phyloP scores from a whole-genome alignment of 1,284 basidiomycete genomes.

The Rhodotorula sp. region DNA sequence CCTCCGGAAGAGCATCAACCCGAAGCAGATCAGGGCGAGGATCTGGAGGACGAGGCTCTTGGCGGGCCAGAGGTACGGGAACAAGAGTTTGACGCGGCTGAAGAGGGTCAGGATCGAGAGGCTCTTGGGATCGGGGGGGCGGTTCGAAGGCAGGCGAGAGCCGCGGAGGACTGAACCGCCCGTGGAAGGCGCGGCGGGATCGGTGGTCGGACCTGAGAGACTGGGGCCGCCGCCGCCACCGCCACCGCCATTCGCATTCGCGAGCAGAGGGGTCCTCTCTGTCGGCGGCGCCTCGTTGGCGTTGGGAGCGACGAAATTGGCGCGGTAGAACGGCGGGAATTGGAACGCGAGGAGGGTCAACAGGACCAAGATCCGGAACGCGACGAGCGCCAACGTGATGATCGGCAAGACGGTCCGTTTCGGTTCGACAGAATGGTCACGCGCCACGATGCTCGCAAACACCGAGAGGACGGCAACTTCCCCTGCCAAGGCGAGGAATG shows the following conservation, averaged over 20 bases:
- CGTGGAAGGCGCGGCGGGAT: neutral
- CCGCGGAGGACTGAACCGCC: conserved; percentile 23
- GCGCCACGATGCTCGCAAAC: conserved; percentile 23
- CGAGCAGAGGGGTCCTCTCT: conserved; percentile 29
- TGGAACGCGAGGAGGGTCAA: conserved; percentile 26
- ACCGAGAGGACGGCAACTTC: conserved; percentile 32
- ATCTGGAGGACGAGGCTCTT: conserved; percentile 64
- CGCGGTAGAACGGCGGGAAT: conserved; percentile 24
- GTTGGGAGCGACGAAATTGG: conserved; percentile 3
- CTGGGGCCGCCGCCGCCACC: neutral
- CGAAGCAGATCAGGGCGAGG: conserved; percentile 53
- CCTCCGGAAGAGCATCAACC: conserved; percentile 51
- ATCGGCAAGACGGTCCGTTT: conserved; percentile 11
- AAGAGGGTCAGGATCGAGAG: conserved; percentile 38
- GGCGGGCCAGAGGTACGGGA: conserved; percentile 79
- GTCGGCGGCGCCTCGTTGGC: neutral
- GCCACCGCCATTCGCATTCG: neutral
- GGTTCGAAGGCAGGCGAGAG: conserved; percentile 27
- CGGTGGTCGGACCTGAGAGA: neutral
- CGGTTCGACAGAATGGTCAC: conserved; percentile 3
- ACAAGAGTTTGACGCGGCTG: conserved; percentile 50
- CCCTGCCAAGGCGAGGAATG: conserved; percentile 11
- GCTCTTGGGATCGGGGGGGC: conserved; percentile 30
- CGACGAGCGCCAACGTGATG: conserved; percentile 25
- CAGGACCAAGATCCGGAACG: conserved; percentile 32